Base-by-base conservation (phyloP, 441 rosid genomes). In the Euphorbia schlechtendalii region DNA sequence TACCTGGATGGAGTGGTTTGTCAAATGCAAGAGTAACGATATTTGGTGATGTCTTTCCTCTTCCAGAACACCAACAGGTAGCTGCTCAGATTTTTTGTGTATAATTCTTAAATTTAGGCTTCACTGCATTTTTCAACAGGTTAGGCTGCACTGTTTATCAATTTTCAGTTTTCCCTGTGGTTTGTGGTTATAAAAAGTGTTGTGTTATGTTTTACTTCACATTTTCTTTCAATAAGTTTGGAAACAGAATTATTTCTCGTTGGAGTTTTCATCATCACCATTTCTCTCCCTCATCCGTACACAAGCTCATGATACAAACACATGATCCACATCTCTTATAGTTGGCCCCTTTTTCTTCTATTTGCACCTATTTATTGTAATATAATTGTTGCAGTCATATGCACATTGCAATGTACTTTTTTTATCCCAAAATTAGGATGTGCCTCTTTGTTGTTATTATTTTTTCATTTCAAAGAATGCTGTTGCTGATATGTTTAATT, bases 1-100 rank as follows among this genome's bases (percentile, higher is more conserved):
- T 94, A 61, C 98, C 96, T 12, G 98, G 98, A 61, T 89, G 98
- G 97, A 94, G 96, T 77, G 83, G 96, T 84, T 86, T 94, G 77
- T 94, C 98, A 24, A 94, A 94, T 76, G 99, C 99, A 32, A 86
- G 98, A 65, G 99, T 91, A 68, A 91, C 99, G 56, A 81, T 94
- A 38, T 94, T 94, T 78, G 99, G 99, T 15, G 98, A 94, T 73
- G 85, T 91, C 36, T 79, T 82, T 80, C 99, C 99, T 20, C 90
- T 94, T 73, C 84, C 89, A 28, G 87, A 86, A 73, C 74, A 84
- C 71, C 88, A 89, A 76, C 98, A 94, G 94, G 99, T 90, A 14
- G 5, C 53, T 66, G 43, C 66, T 60, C 61, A 34, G 52, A 61
- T 60, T 10, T 60, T 15, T 17, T 30, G 7, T 24, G 32, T 18